Conservation (phyloP, 2,329 filamentous ascomycete species). For the Orbilia ellipsospora region DNA sequence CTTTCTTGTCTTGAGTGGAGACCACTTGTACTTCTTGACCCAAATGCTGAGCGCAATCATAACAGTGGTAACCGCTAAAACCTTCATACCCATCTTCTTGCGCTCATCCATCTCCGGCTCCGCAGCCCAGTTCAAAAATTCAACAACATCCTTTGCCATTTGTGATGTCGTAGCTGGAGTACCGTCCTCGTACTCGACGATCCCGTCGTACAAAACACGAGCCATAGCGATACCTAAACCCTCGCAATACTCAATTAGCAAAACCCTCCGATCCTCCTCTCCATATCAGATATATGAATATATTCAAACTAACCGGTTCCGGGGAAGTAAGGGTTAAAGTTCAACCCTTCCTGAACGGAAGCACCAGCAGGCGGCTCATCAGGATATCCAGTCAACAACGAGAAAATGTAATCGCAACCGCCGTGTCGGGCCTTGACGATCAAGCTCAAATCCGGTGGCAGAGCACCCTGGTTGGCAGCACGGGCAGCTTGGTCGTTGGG, state of each 20-base stretch:
- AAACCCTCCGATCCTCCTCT: neutral
- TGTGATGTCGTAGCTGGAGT: constrained; percentile 95
- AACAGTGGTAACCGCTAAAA: constrained; percentile 80
- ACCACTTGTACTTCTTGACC: constrained; percentile 99
- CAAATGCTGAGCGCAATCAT: constrained; percentile 90
- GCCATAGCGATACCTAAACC: constrained; percentile 85
- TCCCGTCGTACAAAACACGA: constrained; percentile 94
- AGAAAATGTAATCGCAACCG: constrained; percentile 99
- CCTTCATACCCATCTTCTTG: constrained; percentile 99
- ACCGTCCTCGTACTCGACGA: constrained; percentile 97
- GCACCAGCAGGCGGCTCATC: constrained; percentile 94
- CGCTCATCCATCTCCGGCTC: constrained; percentile 99
- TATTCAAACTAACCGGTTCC: constrained; percentile 75
- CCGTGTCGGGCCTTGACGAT: constrained; percentile 98
- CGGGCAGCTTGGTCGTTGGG: constrained; percentile 99
- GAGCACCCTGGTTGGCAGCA: constrained; percentile 96
- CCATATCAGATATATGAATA: too few species aligned
- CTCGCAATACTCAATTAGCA: neutral
- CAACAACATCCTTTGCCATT: constrained; percentile 99
- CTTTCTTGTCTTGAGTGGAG: constrained; percentile 94
- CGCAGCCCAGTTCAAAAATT: constrained; percentile 99
- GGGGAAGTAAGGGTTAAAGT: constrained; percentile 99
- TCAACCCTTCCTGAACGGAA: constrained; percentile 84
- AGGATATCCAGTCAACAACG: constrained; percentile 93
- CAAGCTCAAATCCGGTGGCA: constrained; percentile 95